These are phyloP conservation scores for Ilyonectria destructans DNA, from an alignment of 2,329 filamentous ascomycete genomes.

Conservation along the genomic window DNA sequence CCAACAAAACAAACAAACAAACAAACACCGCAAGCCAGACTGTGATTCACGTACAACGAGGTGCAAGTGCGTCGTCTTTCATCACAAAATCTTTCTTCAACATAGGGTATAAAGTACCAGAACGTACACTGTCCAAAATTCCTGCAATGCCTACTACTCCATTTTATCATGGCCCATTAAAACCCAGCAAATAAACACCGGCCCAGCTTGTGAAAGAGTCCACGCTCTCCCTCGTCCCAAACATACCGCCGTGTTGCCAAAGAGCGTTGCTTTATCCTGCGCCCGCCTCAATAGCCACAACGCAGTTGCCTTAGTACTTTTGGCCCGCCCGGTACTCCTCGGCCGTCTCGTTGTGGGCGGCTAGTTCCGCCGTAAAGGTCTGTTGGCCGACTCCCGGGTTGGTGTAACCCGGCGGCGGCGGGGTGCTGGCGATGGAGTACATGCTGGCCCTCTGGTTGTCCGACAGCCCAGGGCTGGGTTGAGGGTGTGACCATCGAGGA, in stretches of 20 bases:
- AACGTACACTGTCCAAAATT: slow-evolving; percentile 20
- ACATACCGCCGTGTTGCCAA: neutral
- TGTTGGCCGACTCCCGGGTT: slow-evolving; percentile 61
- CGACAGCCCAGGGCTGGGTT: slow-evolving; percentile 45
- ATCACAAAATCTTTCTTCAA: slow-evolving; percentile 17
- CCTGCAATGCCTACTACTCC: slow-evolving; percentile 20
- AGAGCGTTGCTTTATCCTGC: neutral
- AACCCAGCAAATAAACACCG: neutral
- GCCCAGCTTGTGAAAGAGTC: neutral
- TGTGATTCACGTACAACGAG: slow-evolving; percentile 1
- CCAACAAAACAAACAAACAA: too few species aligned
- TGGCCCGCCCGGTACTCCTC: slow-evolving; percentile 59
- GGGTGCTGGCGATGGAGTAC: slow-evolving; percentile 45
- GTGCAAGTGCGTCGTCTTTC: too few species aligned
- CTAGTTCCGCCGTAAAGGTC: slow-evolving; percentile 60
- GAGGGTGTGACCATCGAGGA: slow-evolving; percentile 61
- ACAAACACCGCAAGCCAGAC: neutral
- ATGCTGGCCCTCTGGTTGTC: slow-evolving; percentile 48
- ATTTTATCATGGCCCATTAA: slow-evolving; percentile 17
- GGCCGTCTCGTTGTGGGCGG: slow-evolving; percentile 64
- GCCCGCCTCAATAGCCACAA: neutral
- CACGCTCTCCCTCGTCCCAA: slow-evolving; percentile 1
- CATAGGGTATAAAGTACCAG: slow-evolving; percentile 32
- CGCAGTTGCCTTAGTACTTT: slow-evolving; percentile 18
- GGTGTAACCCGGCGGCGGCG: slow-evolving; percentile 49